These are phyloP conservation scores for Ophiostoma montium DNA, from an alignment of 2,329 filamentous ascomycete genomes.

Conservation along the genomic window DNA sequence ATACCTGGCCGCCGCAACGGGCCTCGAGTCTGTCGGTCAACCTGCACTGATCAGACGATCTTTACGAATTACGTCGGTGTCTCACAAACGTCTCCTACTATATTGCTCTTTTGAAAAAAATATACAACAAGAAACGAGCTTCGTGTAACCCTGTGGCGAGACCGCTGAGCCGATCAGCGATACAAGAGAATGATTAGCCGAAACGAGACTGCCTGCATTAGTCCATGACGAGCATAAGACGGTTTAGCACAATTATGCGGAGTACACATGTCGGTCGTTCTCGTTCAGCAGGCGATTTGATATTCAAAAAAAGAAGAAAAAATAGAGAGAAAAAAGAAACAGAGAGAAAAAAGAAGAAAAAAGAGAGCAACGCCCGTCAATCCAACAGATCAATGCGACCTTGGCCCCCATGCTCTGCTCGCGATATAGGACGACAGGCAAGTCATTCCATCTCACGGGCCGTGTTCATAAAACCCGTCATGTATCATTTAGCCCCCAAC, in stretches of 20 bases:
- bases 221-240: conserved; percentile 8
- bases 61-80: not conserved
- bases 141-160: not conserved
- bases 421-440: too few relatives aligned
- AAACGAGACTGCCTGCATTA: conserved; percentile 7
- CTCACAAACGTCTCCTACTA: not conserved
- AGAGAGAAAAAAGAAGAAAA: too few relatives aligned
- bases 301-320: too few relatives aligned
- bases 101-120: not conserved
- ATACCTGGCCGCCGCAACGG: conserved; percentile 4
- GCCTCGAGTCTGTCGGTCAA: conserved; percentile 1
- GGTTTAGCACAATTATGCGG: not conserved
- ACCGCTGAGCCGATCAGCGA: too few relatives aligned
- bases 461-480: too few relatives aligned
- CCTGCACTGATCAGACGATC: conserved; percentile 8
- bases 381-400: too few relatives aligned
- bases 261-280: not conserved
- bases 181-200: not conserved
- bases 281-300: too few relatives aligned
- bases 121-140: not conserved
- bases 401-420: too few relatives aligned
- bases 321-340: too few relatives aligned
- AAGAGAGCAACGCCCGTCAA: too few relatives aligned
- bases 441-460: too few relatives aligned
- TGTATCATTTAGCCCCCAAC: too few relatives aligned